Percentiles rank a stretch among this genome's conserved stretches.
Conservation (phyloP, 768 basidiomycete genomes). For the Coprinopsis cinerea region DNA sequence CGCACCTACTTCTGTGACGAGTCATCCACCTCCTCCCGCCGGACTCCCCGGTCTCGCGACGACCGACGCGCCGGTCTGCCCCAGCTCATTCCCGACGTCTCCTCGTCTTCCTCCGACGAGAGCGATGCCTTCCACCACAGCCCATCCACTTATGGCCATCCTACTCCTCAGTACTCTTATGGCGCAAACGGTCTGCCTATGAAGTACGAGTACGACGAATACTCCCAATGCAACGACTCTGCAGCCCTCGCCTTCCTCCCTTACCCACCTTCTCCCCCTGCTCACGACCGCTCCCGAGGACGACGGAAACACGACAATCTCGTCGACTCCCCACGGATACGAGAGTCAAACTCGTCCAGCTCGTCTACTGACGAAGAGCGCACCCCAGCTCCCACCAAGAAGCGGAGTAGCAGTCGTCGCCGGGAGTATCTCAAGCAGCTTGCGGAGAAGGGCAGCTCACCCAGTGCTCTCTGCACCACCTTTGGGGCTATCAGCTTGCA, state of each 20-base stretch:
- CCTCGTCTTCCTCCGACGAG: constrained; percentile 55
- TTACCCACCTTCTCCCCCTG: constrained; percentile 25
- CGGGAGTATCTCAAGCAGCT: constrained; percentile 14
- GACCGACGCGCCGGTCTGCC: constrained; percentile 28
- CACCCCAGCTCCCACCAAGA: neutral
- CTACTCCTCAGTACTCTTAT: constrained; percentile 12
- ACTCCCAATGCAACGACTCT: constrained; percentile 5
- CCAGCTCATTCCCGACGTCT: constrained; percentile 55
- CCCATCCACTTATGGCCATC: constrained; percentile 24
- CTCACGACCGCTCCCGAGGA: constrained; percentile 15
- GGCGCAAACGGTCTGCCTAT: constrained; percentile 13
- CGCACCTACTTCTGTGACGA: constrained; percentile 56
- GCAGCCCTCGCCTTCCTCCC: constrained; percentile 32
- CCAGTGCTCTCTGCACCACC: constrained; percentile 1
- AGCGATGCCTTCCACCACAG: constrained; percentile 43
- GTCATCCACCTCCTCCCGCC: constrained; percentile 31
- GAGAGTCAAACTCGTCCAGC: constrained; percentile 13
- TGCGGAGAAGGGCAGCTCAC: neutral
- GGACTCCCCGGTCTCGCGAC: constrained; percentile 13
- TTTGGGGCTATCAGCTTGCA: constrained; percentile 21
- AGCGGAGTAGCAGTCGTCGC: constrained; percentile 14
- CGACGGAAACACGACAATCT: constrained; percentile 30
- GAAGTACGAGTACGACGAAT: constrained; percentile 13
- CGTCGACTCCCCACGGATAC: constrained; percentile 35
- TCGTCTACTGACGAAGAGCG: constrained; percentile 14